Conservation (phyloP, 176 grass and related monocot species). For the Bolboschoenus planiculmis region DNA sequence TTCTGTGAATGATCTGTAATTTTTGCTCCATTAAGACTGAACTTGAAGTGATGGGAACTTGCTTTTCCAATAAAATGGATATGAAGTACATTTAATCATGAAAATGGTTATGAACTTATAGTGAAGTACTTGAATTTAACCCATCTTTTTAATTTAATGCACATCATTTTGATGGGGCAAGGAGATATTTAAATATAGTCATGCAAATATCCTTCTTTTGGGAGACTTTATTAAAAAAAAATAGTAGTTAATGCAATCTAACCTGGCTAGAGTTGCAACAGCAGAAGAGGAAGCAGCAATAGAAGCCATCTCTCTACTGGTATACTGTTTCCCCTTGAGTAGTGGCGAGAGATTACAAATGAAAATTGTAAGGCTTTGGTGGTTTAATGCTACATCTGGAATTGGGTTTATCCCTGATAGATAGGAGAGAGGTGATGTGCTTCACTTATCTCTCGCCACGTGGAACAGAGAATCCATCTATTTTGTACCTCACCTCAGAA, state of each 20-base stretch:
- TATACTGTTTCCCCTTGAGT: neutral
- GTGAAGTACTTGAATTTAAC: neutral
- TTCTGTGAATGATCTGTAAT: neutral
- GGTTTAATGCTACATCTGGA: constrained; percentile 39
- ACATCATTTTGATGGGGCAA: neutral
- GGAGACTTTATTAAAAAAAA: neutral
- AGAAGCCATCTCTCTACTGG: constrained; percentile 44
- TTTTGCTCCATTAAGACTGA: neutral
- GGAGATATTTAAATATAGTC: neutral
- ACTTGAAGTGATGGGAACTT: neutral
- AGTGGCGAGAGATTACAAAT: constrained; percentile 9
- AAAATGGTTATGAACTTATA: neutral
- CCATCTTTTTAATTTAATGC: neutral
- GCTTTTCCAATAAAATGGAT: neutral
- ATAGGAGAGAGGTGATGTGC: constrained; percentile 45
- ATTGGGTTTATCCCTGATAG: constrained; percentile 36
- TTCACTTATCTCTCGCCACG: constrained; percentile 45
- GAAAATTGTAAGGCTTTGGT: constrained; percentile 30
- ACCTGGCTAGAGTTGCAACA: constrained; percentile 60
- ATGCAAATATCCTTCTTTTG: neutral
- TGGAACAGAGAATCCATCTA: constrained; percentile 56
- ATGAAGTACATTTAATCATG: neutral
- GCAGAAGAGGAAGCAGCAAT: constrained; percentile 79
- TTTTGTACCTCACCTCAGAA: constrained; percentile 24
- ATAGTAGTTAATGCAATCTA: neutral